Percentiles rank a stretch among this genome's conserved stretches.
Conservation (phyloP, 352 stramenopile genomes). For the Globisporangium abappressorium region DNA sequence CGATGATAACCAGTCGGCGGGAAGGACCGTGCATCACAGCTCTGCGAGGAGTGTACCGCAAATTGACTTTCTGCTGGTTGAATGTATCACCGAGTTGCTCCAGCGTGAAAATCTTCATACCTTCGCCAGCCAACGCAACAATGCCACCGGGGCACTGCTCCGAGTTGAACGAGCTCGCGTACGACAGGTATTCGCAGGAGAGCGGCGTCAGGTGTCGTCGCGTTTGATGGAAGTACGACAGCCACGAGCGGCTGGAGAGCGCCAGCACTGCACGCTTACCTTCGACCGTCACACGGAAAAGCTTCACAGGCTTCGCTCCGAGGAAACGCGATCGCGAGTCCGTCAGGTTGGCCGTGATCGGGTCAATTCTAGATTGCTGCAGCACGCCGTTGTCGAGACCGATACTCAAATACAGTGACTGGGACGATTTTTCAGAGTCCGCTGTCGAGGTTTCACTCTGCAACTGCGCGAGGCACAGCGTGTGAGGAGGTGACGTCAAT, state of each 20-base stretch:
- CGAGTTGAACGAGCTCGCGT: constrained; percentile 95
- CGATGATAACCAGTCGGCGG: constrained; percentile 93
- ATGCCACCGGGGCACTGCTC: constrained; percentile 96
- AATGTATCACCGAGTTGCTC: constrained; percentile 96
- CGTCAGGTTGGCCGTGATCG: constrained; percentile 77
- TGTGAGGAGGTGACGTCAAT: constrained; percentile 81
- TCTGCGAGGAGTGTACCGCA: constrained; percentile 98
- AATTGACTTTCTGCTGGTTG: constrained; percentile 93
- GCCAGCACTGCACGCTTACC: constrained; percentile 91
- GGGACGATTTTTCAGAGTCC: constrained; percentile 52
- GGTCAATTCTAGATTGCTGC: constrained; percentile 90
- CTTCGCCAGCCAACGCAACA: constrained; percentile 94
- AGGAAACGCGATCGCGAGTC: constrained; percentile 94
- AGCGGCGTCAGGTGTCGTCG: constrained; percentile 93
- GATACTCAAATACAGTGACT: constrained; percentile 81
- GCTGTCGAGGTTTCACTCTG: constrained; percentile 69
- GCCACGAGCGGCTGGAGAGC: constrained; percentile 94
- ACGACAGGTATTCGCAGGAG: constrained; percentile 94
- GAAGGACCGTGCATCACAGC: constrained; percentile 90
- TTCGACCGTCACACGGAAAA: constrained; percentile 92
- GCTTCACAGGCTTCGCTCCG: constrained; percentile 92
- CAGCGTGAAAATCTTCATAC: constrained; percentile 97
- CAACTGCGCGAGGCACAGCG: constrained; percentile 72
- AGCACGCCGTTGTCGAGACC: constrained; percentile 95
- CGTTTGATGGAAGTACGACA: constrained; percentile 93